Percentiles rank a stretch among this genome's conserved stretches.
Evolutionary conservation across 441 rosid genomes (phyloP).

Genomic region (Capsella rubella): DNA sequence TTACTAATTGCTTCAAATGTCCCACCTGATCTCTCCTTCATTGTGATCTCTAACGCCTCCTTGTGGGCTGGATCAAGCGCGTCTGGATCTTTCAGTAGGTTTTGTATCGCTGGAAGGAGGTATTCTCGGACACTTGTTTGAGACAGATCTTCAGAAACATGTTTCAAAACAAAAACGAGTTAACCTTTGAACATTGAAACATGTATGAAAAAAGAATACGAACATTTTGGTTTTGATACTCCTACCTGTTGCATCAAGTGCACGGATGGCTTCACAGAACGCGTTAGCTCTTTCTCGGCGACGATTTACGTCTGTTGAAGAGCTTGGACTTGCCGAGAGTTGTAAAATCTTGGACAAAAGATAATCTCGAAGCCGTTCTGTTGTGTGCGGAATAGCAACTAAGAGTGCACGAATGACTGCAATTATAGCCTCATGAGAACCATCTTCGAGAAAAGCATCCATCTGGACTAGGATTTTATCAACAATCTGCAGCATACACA

Average conservation of each 20-base stretch:
- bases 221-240: constrained; percentile 33
- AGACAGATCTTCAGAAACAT: constrained; percentile 67
- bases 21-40: constrained; percentile 93
- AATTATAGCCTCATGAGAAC: constrained; percentile 93
- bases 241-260: constrained; percentile 95
- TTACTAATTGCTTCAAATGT: constrained; percentile 82
- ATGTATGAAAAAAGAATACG: constrained; percentile 4
- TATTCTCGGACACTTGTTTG: constrained; percentile 72
- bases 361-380: constrained; percentile 91
- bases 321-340: constrained; percentile 66
- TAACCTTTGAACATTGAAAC: constrained; percentile 14
- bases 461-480: constrained; percentile 98
- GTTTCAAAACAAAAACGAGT: constrained; percentile 19
- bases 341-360: constrained; percentile 92
- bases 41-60: constrained; percentile 91
- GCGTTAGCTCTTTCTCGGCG: constrained; percentile 95
- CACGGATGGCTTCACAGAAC: constrained; percentile 94
- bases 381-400: constrained; percentile 93
- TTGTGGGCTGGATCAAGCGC: constrained; percentile 96
- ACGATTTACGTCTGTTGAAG: constrained; percentile 69
- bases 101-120: constrained; percentile 83
- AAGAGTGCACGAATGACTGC: constrained; percentile 90
- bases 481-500: constrained; percentile 70
- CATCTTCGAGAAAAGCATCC: constrained; percentile 99
- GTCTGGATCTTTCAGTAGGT: constrained; percentile 83